A percentile compares a stretch with the other conserved stretches of the same genome.
Conservation (phyloP, 306 rosid genomes). For the Malus asiatica region DNA sequence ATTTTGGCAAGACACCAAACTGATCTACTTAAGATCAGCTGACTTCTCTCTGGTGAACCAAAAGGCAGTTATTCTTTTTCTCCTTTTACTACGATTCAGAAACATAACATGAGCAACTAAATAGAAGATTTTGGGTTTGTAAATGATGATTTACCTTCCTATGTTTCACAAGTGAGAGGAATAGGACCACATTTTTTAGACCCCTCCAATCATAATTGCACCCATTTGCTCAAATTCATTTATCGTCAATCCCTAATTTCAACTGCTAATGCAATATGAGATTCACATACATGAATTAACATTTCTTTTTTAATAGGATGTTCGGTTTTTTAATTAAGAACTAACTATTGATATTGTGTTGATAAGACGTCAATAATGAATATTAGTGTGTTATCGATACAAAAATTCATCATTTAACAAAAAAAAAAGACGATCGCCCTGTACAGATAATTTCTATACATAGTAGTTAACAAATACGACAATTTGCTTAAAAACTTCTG, state of each 20-base stretch:
- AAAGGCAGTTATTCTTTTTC: not conserved
- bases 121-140: constrained; percentile 27
- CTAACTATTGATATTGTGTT: no score
- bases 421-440: not conserved
- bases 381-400: no score
- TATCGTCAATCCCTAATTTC: not conserved
- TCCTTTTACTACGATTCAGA: not conserved
- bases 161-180: constrained; percentile 29
- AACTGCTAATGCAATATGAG: not conserved
- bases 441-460: not conserved
- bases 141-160: constrained; percentile 33
- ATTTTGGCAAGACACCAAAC: not conserved
- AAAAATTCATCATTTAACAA: no score
- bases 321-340: no score
- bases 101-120: constrained; percentile 37
- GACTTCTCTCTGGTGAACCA: not conserved
- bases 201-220: constrained; percentile 39
- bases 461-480: no score
- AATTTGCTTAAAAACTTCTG: not conserved
- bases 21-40: not conserved
- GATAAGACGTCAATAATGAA: no score
- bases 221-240: constrained; percentile 30
- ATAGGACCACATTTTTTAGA: constrained; percentile 45
- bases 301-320: not conserved
- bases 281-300: not conserved